phyloP scores from a whole-genome alignment of 2,329 filamentous ascomycete genomes.

The Aspergillus neoniger region DNA sequence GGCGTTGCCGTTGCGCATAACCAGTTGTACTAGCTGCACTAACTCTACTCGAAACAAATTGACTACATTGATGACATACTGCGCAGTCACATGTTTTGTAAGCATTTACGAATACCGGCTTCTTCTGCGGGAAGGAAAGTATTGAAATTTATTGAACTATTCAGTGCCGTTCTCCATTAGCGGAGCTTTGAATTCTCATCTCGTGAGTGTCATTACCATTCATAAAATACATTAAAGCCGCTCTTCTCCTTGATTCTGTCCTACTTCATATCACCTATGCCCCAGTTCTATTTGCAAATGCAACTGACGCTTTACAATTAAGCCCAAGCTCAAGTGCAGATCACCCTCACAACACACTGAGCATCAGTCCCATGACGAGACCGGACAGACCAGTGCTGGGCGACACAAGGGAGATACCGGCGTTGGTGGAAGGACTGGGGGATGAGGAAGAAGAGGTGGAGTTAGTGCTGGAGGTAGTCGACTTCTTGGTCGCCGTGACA shows the following conservation, averaged over 20 bases:
- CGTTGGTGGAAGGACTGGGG: slow-evolving; percentile 14
- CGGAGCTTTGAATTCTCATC: neutral
- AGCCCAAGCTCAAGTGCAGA: neutral
- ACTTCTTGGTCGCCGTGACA: slow-evolving; percentile 31
- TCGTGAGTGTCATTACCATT: slow-evolving; percentile 3
- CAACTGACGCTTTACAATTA: neutral
- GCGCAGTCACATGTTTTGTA: neutral
- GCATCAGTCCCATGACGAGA: slow-evolving; percentile 18
- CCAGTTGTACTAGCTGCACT: neutral
- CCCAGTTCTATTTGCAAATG: neutral
- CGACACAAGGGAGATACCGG: slow-evolving; percentile 14
- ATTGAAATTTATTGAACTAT: too few relatives aligned
- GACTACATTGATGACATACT: neutral
- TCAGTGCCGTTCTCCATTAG: neutral
- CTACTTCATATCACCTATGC: neutral
- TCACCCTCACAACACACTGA: slow-evolving; percentile 14
- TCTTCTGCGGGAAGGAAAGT: too few relatives aligned
- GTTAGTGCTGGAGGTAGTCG: neutral
- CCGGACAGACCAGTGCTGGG: slow-evolving; percentile 17
- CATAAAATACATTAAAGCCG: neutral
- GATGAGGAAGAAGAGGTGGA: slow-evolving; percentile 16
- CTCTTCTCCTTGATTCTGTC: neutral
- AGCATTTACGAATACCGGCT: neutral
- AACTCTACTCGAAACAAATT: neutral
- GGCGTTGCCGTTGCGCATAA: neutral